Conservation (phyloP, 2,329 filamentous ascomycete genomes). For the Aspergillus ochraceus region DNA sequence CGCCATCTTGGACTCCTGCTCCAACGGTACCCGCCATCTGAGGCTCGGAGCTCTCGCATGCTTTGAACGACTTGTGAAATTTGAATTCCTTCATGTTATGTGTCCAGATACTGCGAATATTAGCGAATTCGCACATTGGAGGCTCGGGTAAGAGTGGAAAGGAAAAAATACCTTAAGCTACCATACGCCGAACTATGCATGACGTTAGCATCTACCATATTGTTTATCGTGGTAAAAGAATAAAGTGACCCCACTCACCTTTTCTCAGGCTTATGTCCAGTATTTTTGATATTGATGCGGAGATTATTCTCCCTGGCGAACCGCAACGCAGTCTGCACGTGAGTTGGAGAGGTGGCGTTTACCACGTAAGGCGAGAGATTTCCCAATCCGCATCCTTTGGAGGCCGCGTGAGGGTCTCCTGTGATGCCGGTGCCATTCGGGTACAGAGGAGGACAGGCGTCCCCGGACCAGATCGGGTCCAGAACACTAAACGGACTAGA, state of each 20-base stretch:
- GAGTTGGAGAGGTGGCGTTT: constrained; percentile 21
- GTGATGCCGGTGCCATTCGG: constrained; percentile 16
- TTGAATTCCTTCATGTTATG: constrained; percentile 39
- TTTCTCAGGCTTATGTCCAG: constrained; percentile 49
- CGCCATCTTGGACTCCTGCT: constrained; percentile 10
- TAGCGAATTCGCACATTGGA: constrained; percentile 17
- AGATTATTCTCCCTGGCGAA: constrained; percentile 24
- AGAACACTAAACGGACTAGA: constrained; percentile 21
- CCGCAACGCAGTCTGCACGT: constrained; percentile 28
- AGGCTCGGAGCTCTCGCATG: constrained; percentile 7
- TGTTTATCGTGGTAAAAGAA: too few species aligned
- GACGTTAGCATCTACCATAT: too few species aligned
- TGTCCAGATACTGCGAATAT: constrained; percentile 44
- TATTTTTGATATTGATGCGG: constrained; percentile 51
- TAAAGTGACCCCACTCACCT: constrained; percentile 7
- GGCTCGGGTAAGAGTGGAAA: not conserved
- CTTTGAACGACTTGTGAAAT: constrained; percentile 22
- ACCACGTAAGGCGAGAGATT: constrained; percentile 25
- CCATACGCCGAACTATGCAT: too few species aligned
- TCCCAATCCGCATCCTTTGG: constrained; percentile 17
- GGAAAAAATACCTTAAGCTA: not conserved
- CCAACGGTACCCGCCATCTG: constrained; percentile 8
- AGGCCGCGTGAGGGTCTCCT: not conserved
- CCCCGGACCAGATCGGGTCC: constrained; percentile 17
- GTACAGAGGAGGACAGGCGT: constrained; percentile 27